A percentile compares a stretch with the other conserved stretches of the same genome.
Evolutionary conservation across 2,329 filamentous ascomycete genomes (phyloP).

Genomic region (Colletotrichum scovillei): DNA sequence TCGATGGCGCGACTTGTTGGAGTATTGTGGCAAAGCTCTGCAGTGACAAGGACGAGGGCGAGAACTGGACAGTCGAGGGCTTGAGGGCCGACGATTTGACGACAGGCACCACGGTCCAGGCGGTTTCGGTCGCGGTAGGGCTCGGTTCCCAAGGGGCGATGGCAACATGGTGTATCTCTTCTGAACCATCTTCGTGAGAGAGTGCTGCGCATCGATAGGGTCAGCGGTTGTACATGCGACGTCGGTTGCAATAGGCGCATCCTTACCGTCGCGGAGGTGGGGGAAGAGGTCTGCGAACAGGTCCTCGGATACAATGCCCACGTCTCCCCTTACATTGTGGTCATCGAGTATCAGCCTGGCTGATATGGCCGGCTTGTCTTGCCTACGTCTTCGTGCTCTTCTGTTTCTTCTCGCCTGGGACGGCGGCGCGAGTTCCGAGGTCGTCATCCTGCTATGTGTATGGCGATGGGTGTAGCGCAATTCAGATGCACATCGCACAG

Average conservation of each 20-base stretch:
- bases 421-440: slow-evolving; percentile 42
- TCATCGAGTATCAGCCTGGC: slow-evolving; percentile 88
- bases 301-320: slow-evolving; percentile 88
- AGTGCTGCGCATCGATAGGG: neutral
- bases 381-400: slow-evolving; percentile 64
- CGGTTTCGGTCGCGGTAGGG: slow-evolving; percentile 67
- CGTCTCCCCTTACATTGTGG: slow-evolving; percentile 80
- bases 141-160: slow-evolving; percentile 79
- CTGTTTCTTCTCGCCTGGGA: slow-evolving; percentile 45
- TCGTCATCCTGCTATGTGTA: slow-evolving; percentile 20
- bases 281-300: slow-evolving; percentile 86
- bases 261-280: slow-evolving; percentile 64
- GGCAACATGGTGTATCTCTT: slow-evolving; percentile 71
- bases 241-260: neutral
- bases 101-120: slow-evolving; percentile 90
- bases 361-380: slow-evolving; percentile 80
- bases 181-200: slow-evolving; percentile 38
- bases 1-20: slow-evolving; percentile 80
- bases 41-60: slow-evolving; percentile 76
- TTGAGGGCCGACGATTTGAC: slow-evolving; percentile 72
- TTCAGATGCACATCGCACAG: slow-evolving; percentile 24
- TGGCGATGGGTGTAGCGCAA: slow-evolving; percentile 6
- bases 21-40: slow-evolving; percentile 83
- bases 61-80: slow-evolving; percentile 83
- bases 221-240: neutral